phyloP scores from a whole-genome alignment of 306 rosid species.

The Prunus dulcis region DNA sequence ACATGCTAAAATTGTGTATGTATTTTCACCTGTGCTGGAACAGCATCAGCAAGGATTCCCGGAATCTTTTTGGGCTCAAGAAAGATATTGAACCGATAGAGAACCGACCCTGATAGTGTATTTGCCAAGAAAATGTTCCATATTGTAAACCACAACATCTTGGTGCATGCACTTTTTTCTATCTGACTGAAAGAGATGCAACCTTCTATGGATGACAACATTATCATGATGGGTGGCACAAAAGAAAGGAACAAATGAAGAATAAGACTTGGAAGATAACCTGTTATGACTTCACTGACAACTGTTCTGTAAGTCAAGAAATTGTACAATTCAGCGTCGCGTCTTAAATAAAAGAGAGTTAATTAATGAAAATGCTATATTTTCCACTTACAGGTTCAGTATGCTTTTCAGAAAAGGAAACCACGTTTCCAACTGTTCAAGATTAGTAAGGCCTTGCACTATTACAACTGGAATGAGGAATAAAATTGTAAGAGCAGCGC shows the following conservation, averaged over 20 bases:
- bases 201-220: conserved; percentile 77
- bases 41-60: conserved; percentile 68
- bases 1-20: not conserved
- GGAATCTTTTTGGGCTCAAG: conserved; percentile 82
- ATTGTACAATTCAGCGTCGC: conserved; percentile 8
- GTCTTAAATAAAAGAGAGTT: not conserved
- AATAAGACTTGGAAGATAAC: conserved; percentile 93
- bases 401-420: conserved; percentile 65
- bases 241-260: conserved; percentile 54
- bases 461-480: conserved; percentile 74
- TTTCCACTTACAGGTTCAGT: conserved; percentile 58
- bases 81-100: conserved; percentile 53
- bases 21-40: conserved; percentile 74
- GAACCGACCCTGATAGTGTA: conserved; percentile 75
- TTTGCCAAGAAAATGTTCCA: conserved; percentile 95
- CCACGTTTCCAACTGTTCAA: conserved; percentile 55
- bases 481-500: conserved; percentile 46
- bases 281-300: conserved; percentile 75
- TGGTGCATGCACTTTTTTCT: conserved; percentile 64
- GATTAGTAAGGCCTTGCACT: conserved; percentile 79
- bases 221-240: conserved; percentile 74
- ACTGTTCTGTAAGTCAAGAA: conserved; percentile 52
- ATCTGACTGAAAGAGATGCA: conserved; percentile 63
- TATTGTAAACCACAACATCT: conserved; percentile 70
- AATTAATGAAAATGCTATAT: not conserved